Conservation (phyloP, 2,329 filamentous ascomycete species). For the Monilinia vaccinii-corymbosi region DNA sequence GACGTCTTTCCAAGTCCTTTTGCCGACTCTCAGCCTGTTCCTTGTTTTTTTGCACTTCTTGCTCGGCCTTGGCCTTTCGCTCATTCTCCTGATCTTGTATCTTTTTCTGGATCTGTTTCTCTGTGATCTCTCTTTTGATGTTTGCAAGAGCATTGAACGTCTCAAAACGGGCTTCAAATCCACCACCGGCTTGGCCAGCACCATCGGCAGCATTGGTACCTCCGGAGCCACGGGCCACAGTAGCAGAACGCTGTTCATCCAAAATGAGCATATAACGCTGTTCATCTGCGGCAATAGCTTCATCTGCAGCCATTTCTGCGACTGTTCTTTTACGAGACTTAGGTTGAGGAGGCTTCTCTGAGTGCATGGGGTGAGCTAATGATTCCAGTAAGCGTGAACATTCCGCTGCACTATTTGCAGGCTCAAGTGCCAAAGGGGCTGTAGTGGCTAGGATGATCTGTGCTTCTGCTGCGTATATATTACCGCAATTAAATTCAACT, state of each 20-base stretch:
- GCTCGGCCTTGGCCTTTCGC: conserved; percentile 39
- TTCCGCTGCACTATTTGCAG: conserved; percentile 59
- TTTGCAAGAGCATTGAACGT: conserved; percentile 85
- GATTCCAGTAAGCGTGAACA: conserved; percentile 62
- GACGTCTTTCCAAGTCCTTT: conserved; percentile 27
- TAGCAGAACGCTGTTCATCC: conserved; percentile 69
- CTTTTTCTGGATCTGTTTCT: conserved; percentile 70
- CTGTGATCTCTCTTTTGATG: conserved; percentile 68
- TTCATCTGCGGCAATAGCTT: conserved; percentile 79
- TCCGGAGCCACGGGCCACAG: conserved; percentile 46
- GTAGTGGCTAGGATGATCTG: conserved; percentile 66
- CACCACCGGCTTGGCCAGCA: conserved; percentile 63
- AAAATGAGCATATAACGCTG: conserved; percentile 89
- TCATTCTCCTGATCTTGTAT: conserved; percentile 45
- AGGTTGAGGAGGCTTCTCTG: conserved; percentile 66
- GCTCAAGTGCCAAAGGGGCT: conserved; percentile 67
- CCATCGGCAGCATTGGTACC: conserved; percentile 52
- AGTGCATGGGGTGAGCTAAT: conserved; percentile 69
- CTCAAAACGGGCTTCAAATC: conserved; percentile 80
- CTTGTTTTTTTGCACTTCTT: conserved; percentile 37
- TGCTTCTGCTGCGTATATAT: conserved; percentile 67
- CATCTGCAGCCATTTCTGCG: conserved; percentile 89
- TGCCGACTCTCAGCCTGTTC: conserved; percentile 24
- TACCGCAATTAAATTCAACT: conserved; percentile 67
- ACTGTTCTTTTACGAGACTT: conserved; percentile 90